Conservation (phyloP, 1,284 basidiomycete genomes). For the Lignosus rhinocerotis region DNA sequence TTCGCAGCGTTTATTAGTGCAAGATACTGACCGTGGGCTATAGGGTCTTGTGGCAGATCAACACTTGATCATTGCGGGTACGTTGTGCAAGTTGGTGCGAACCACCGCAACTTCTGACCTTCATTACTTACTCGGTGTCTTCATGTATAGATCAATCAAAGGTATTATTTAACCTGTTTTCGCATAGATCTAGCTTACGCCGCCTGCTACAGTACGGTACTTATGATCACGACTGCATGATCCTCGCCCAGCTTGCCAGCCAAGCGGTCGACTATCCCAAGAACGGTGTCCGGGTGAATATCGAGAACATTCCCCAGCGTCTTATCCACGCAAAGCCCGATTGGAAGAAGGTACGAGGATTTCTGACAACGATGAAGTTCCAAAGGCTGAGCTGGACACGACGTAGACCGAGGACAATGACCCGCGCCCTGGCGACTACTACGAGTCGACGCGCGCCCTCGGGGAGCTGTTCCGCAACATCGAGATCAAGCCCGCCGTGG, state of each 20-base stretch:
- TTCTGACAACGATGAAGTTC: not conserved
- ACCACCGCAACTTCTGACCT: not conserved
- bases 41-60: slow-evolving; percentile 67
- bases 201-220: slow-evolving; percentile 54
- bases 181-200: not conserved
- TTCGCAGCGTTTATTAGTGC: not conserved
- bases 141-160: slow-evolving; percentile 58
- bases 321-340: slow-evolving; percentile 71
- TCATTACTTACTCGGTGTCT: not conserved
- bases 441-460: slow-evolving; percentile 65
- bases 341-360: slow-evolving; percentile 49
- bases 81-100: not conserved
- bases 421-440: slow-evolving; percentile 65
- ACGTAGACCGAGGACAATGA: slow-evolving; percentile 57
- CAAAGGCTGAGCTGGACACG: not conserved
- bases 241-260: slow-evolving; percentile 65
- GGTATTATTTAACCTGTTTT: slow-evolving; percentile 35
- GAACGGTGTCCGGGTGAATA: slow-evolving; percentile 65
- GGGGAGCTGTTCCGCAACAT: slow-evolving; percentile 69
- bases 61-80: slow-evolving; percentile 74
- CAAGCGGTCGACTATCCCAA: slow-evolving; percentile 74
- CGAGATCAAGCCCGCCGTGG: slow-evolving; percentile 43
- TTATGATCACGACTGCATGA: slow-evolving; percentile 58
- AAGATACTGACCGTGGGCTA: not conserved
- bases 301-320: slow-evolving; percentile 43